phyloP scores from a whole-genome alignment of 257 asterid genomes.

The Leonotis leonurus region DNA sequence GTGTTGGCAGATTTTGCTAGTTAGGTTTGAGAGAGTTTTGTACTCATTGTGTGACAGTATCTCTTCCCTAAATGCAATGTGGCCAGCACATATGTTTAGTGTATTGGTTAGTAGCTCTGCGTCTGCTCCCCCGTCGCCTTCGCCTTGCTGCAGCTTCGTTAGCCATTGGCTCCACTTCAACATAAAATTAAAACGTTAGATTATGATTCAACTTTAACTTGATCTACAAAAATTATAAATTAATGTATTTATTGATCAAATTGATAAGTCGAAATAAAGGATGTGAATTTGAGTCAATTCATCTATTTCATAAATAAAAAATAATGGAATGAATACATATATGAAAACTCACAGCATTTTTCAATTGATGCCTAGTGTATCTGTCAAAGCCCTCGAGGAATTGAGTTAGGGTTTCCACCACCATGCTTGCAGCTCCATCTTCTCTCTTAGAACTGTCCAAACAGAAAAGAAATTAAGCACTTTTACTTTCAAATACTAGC shows the following conservation, averaged over 20 bases:
- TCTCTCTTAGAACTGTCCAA: no score
- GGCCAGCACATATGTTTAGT: slow-evolving; percentile 28
- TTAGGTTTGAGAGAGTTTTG: slow-evolving; percentile 28
- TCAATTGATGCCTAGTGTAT: slow-evolving; percentile 10
- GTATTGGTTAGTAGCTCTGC: slow-evolving; percentile 35
- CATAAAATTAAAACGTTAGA: no score
- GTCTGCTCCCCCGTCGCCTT: slow-evolving; percentile 2
- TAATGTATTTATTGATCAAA: no score
- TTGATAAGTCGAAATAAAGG: no score
- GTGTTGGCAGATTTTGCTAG: slow-evolving; percentile 24
- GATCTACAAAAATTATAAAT: no score
- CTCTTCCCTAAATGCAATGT: slow-evolving; percentile 8
- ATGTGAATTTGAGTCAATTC: no score
- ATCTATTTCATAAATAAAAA: no score
- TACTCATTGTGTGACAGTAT: slow-evolving; percentile 23
- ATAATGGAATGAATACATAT: no score
- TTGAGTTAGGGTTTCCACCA: not conserved
- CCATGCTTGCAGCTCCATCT: no score
- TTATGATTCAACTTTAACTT: no score
- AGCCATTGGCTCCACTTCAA: slow-evolving; percentile 40
- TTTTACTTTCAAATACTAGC: no score
- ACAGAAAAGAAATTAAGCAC: no score
- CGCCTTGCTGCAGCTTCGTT: slow-evolving; percentile 15
- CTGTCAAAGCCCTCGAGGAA: slow-evolving; percentile 14
- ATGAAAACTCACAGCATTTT: slow-evolving; percentile 7